These are phyloP conservation scores for Aspergillus sclerotialis DNA, from an alignment of 2,329 filamentous ascomycete genomes.

Conservation along the genomic window DNA sequence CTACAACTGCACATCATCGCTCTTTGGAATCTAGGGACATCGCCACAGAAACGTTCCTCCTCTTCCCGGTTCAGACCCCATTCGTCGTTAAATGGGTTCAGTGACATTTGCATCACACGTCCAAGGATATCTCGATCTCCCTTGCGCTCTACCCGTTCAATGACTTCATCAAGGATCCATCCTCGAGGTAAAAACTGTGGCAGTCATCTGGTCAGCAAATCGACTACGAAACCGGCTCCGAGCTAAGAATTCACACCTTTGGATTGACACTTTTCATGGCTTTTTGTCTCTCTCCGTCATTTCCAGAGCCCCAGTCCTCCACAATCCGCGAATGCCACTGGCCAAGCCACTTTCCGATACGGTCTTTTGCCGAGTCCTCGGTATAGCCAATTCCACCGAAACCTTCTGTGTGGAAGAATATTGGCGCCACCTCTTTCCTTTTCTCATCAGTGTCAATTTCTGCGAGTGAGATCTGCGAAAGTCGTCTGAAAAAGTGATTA, in stretches of 20 bases:
- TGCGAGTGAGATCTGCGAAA: constrained; percentile 57
- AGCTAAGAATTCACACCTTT: constrained; percentile 44
- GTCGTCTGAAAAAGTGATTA: constrained; percentile 81
- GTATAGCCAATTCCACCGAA: constrained; percentile 51
- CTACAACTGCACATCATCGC: constrained; percentile 95
- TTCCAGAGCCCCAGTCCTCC: constrained; percentile 65
- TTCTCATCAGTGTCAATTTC: constrained; percentile 60
- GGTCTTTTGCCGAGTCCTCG: constrained; percentile 58
- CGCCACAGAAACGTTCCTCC: constrained; percentile 75
- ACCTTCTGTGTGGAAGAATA: constrained; percentile 77
- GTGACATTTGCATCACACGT: constrained; percentile 72
- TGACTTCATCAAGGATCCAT: constrained; percentile 92
- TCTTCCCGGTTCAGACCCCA: constrained; percentile 58
- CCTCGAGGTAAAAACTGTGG: constrained; percentile 70
- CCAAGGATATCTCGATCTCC: constrained; percentile 72
- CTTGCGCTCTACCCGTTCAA: constrained; percentile 77
- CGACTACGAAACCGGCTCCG: neutral
- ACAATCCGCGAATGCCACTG: constrained; percentile 64
- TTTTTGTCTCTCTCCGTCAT: constrained; percentile 56
- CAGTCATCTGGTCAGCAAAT: neutral
- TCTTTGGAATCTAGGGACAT: constrained; percentile 70
- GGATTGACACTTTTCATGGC: constrained; percentile 86
- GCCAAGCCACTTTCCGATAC: constrained; percentile 73
- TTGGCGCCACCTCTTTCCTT: constrained; percentile 56
- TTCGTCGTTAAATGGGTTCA: constrained; percentile 75